These are phyloP conservation scores for Candida ficus DNA, from an alignment of 805 yeast species.

Conservation along the genomic window DNA sequence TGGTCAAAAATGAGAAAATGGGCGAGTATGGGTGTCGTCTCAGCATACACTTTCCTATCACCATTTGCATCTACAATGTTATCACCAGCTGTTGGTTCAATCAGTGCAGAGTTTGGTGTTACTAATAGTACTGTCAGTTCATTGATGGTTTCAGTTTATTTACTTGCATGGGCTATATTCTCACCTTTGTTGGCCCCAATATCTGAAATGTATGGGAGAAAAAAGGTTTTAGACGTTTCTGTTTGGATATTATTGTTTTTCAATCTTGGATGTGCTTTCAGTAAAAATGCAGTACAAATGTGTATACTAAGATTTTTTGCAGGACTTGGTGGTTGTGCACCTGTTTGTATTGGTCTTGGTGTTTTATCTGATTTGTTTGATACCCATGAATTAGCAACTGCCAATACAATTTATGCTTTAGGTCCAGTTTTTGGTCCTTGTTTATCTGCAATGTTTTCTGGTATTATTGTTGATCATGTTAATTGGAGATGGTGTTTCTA, in stretches of 20 bases:
- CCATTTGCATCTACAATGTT: constrained; percentile 59
- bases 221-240: constrained; percentile 43
- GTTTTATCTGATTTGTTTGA: constrained; percentile 55
- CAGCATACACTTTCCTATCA: constrained; percentile 50
- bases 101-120: constrained; percentile 40
- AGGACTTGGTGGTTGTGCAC: constrained; percentile 61
- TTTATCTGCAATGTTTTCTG: constrained; percentile 51
- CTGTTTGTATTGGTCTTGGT: constrained; percentile 65
- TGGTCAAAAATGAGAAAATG: constrained; percentile 43
- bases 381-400: constrained; percentile 44
- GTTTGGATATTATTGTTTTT: constrained; percentile 42
- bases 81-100: constrained; percentile 52
- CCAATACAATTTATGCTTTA: constrained; percentile 48
- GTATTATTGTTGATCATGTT: constrained; percentile 45
- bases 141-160: constrained; percentile 50
- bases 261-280: constrained; percentile 55
- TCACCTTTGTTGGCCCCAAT: constrained; percentile 58
- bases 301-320: constrained; percentile 55
- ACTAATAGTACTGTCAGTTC: constrained; percentile 35
- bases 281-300: constrained; percentile 48
- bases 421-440: constrained; percentile 54
- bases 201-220: constrained; percentile 54
- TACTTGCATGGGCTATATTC: constrained; percentile 59
- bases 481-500: constrained; percentile 64
- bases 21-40: constrained; percentile 39